Conservation (phyloP, 2,329 filamentous ascomycete genomes). For the Fusarium clavum region DNA sequence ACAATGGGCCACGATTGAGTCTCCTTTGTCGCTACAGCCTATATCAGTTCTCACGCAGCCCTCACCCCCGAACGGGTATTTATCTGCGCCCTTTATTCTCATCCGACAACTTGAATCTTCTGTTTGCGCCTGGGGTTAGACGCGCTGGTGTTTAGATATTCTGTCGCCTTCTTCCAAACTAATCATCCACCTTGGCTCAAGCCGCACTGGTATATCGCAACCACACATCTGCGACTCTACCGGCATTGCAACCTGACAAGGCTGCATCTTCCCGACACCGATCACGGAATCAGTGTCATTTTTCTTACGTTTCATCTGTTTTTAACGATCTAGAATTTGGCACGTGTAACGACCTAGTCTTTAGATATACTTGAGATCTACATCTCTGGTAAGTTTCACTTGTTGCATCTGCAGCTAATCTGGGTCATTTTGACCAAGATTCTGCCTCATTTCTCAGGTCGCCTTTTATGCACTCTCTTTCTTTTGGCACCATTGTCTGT, state of each 20-base stretch:
- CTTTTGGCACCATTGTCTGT: slow-evolving; percentile 15
- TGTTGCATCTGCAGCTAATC: slow-evolving; percentile 3
- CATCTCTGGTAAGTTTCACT: slow-evolving; percentile 42
- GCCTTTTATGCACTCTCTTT: slow-evolving; percentile 1
- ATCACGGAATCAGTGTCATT: slow-evolving; percentile 30
- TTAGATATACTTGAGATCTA: slow-evolving; percentile 48
- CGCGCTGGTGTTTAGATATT: slow-evolving; percentile 55
- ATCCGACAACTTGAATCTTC: slow-evolving; percentile 43
- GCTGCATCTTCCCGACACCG: slow-evolving; percentile 29
- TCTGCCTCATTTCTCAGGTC: slow-evolving; percentile 21
- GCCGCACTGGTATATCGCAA: slow-evolving; percentile 33
- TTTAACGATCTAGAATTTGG: slow-evolving; percentile 48
- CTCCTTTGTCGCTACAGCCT: slow-evolving; percentile 40
- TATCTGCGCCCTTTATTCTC: slow-evolving; percentile 33
- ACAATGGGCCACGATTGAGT: slow-evolving; percentile 53
- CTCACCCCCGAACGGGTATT: slow-evolving; percentile 46
- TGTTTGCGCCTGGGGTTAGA: slow-evolving; percentile 54
- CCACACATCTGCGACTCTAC: slow-evolving; percentile 37
- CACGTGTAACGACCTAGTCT: slow-evolving; percentile 43
- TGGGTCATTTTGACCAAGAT: slow-evolving; percentile 13
- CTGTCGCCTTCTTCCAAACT: slow-evolving; percentile 39
- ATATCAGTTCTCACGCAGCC: slow-evolving; percentile 20
- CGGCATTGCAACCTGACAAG: slow-evolving; percentile 40
- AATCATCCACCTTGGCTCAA: slow-evolving; percentile 43
- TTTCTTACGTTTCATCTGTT: slow-evolving; percentile 40